Evolutionary conservation across 805 yeast genomes (phyloP), one percentile per base, ranked within the genome.

Genomic region (Candida michaelii): DNA sequence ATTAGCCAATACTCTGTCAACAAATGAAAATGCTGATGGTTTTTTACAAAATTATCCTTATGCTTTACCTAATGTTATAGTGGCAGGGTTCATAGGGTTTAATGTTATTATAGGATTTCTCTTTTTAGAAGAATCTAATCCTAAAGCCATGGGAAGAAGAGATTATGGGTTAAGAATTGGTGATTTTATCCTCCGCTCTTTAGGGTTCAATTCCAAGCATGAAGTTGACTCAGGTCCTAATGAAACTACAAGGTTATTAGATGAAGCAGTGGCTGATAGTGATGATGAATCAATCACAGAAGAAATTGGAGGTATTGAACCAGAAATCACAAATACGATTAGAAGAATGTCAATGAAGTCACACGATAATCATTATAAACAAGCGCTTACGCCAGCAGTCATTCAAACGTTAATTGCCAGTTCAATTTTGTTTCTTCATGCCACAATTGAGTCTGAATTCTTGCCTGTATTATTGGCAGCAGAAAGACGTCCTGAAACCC

Each of bases 61-160:
- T 40, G 69, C 69, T 1, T 47, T 64, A 36, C 60, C 69, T 12
- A 65, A 64, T 44, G 43, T 65, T 3, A 63, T 62, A 9, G 69
- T 65, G 13, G 56, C 62, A 1, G n/a, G 37, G 3, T 52, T 58
- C 24, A 49, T 63, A 19, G 40, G 55, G 45, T 40, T 52, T 18
- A 54, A 62, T 30, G 50, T 58, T 4, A 4, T 52, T 15, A 40
- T 53, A 15, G 69, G 65, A 8, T 49, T 60, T 15, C 45, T 65
- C 14, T 65, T 65, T 43, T 48, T 65, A 30, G 69, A 65, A 42
- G 71, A 65, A 40, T 60, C 71, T 2, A 62, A 64, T 40, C 51
- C 47, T 16, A 50, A 44, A n/a, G 44, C 37, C 5, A 21, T 21
- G 47, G 45, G 31, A 46, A 48, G 11, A 50, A 53, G 17, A 21